phyloP scores from a whole-genome alignment of 257 asterid genomes.

The Anisodus acutangulus region DNA sequence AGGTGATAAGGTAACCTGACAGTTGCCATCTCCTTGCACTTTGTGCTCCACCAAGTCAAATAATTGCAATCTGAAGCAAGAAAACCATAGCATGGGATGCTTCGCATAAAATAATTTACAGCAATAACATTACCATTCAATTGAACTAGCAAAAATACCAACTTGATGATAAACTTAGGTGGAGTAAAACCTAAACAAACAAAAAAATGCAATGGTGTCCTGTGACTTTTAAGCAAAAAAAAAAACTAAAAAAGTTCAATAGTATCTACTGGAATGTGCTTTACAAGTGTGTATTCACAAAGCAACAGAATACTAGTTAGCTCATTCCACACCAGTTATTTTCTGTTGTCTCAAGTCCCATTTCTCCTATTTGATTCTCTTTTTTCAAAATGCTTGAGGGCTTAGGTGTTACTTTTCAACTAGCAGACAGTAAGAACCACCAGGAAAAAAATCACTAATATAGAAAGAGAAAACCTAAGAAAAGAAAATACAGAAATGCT shows the following conservation, averaged over 20 bases:
- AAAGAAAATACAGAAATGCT: not conserved
- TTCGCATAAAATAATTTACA: conserved; percentile 60
- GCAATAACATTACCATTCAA: conserved; percentile 33
- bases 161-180: not conserved
- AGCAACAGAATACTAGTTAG: not conserved
- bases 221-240: not conserved
- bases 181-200: not conserved
- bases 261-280: not conserved
- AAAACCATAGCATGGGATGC: conserved; percentile 12
- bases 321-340: not conserved
- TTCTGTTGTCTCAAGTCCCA: not conserved
- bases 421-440: not conserved
- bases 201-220: not conserved
- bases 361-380: not conserved
- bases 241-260: not conserved
- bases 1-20: conserved; percentile 67
- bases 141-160: not conserved
- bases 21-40: conserved; percentile 97
- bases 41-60: conserved; percentile 88
- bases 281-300: not conserved
- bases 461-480: not conserved
- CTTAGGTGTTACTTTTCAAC: not conserved
- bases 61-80: conserved; percentile 73
- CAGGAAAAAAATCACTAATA: not conserved
- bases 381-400: not conserved